phyloP scores from a whole-genome alignment of 768 basidiomycete species.

The Mycena latifolia region DNA sequence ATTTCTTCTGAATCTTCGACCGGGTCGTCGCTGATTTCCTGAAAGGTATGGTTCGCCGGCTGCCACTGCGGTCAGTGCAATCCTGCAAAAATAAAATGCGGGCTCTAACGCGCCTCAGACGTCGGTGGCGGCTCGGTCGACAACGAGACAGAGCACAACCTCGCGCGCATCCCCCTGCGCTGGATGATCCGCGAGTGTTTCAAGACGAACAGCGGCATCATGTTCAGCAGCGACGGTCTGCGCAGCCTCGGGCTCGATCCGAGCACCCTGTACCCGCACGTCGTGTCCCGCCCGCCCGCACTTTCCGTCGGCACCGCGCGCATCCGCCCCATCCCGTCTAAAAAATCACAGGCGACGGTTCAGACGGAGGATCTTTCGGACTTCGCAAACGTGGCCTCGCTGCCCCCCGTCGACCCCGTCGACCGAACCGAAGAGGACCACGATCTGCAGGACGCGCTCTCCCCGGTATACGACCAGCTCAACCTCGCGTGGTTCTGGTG shows the following conservation, averaged over 20 bases:
- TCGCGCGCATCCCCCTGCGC: background rate
- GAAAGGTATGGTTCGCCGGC: background rate
- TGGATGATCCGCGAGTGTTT: constrained; percentile 58
- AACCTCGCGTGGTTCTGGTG: background rate
- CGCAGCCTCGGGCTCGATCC: constrained; percentile 49
- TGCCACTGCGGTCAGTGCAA: background rate
- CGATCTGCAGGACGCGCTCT: background rate
- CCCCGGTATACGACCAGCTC: background rate
- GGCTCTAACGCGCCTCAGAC: background rate
- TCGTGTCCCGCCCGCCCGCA: background rate
- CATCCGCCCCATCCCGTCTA: background rate
- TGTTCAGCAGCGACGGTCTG: constrained; percentile 52
- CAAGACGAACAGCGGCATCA: constrained; percentile 52
- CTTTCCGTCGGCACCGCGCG: background rate
- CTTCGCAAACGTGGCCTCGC: no score
- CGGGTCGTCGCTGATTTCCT: background rate
- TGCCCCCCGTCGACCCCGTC: no score
- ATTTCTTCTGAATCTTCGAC: background rate
- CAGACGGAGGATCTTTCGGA: no score
- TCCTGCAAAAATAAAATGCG: background rate
- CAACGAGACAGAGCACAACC: constrained; percentile 37
- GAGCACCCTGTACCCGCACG: background rate
- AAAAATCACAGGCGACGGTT: background rate
- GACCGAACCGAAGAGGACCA: background rate
- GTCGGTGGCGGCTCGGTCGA: constrained; percentile 45